Evolutionary conservation across 2,329 filamentous ascomycete species (phyloP), one percentile per base, ranked within the genome.

Genomic region (Pleoardoris graminearum): DNA sequence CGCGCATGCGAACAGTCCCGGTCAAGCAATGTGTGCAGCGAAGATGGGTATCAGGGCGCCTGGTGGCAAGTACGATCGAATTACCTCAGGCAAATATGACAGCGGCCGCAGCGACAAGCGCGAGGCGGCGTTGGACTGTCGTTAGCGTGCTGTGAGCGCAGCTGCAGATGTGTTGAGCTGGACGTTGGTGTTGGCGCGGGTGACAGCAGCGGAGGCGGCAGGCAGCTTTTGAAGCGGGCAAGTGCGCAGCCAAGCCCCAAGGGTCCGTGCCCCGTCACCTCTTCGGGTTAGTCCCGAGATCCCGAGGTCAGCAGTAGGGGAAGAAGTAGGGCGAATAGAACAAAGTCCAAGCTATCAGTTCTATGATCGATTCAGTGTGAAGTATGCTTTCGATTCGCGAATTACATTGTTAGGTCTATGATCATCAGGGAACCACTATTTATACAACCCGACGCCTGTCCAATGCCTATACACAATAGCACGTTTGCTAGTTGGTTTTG

Each of bases 401-500:
- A 52, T 52, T 52, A 52, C 50, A 52, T 52, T 52, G 48, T 5
- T 25, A 43, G 22, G 38, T 43, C 23, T 41, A 41, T 32, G n/a
- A 23, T 41, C 17, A 22, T 17, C 14, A 16, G 17, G 17, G 27
- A 19, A 12, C 19, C 25, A 30, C 19, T 32, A 47, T 14, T 43
- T n/a, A 35, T 41, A 36, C 42, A 47, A 39, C 19, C 17, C 30
- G 48, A 48, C 50, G 36, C 50, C 50, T 51, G n/a, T n/a, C 43
- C 29, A 41, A 44, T 48, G 42, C 50, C 25, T n/a, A 21, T 32
- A 30, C 16, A 39, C 32, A 22, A 5, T 19, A 8, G 3, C 7
- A 3, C 14, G 10, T 8, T 22, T 17, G 14, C 32, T 50, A 69
- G 12, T 54, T 61, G 7, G 75, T 72, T 73, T 80, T 81, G 56